phyloP scores from a whole-genome alignment of 192 early-diverging fungal genomes.

The Phycomyces nitens region DNA sequence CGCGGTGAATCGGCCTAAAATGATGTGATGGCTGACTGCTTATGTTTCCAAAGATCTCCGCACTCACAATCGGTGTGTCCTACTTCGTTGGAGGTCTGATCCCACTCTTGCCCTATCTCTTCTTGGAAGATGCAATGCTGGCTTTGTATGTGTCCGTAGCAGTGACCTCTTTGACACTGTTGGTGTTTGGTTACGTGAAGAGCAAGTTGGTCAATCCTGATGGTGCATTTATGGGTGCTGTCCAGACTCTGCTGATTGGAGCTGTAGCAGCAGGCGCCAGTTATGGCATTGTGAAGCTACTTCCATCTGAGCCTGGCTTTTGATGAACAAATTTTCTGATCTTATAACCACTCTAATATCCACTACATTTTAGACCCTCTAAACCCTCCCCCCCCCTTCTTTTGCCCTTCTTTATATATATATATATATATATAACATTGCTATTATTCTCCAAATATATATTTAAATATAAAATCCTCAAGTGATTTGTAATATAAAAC shows the following conservation, averaged over 20 bases:
- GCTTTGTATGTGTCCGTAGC: slow-evolving; percentile 52
- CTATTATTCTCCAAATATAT: too few relatives aligned
- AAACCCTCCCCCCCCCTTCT: too few relatives aligned
- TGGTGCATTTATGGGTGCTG: slow-evolving; percentile 34
- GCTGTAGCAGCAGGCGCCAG: slow-evolving; percentile 43
- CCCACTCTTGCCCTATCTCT: slow-evolving; percentile 60
- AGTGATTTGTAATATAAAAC: too few relatives aligned
- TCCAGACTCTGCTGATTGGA: slow-evolving; percentile 47
- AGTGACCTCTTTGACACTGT: slow-evolving; percentile 47
- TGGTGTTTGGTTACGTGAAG: slow-evolving; percentile 63
- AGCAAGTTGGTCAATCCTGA: slow-evolving; percentile 42
- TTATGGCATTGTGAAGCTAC: slow-evolving; percentile 29
- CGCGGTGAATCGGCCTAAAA: too few relatives aligned
- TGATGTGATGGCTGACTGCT: too few relatives aligned
- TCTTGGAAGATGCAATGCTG: slow-evolving; percentile 30
- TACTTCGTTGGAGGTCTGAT: slow-evolving; percentile 65
- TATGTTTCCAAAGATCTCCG: slow-evolving; percentile 41
- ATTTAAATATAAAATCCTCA: too few relatives aligned
- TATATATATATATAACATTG: too few relatives aligned
- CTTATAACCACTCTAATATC: too few relatives aligned
- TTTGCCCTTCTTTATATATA: too few relatives aligned
- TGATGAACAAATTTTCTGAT: not conserved
- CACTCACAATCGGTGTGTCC: slow-evolving; percentile 53
- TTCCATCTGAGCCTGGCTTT: slow-evolving; percentile 8
- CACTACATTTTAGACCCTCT: too few relatives aligned